Percentiles rank a stretch among this genome's conserved stretches.
Conservation (phyloP, 768 basidiomycete genomes). For the Kwoniella bestiolae region DNA sequence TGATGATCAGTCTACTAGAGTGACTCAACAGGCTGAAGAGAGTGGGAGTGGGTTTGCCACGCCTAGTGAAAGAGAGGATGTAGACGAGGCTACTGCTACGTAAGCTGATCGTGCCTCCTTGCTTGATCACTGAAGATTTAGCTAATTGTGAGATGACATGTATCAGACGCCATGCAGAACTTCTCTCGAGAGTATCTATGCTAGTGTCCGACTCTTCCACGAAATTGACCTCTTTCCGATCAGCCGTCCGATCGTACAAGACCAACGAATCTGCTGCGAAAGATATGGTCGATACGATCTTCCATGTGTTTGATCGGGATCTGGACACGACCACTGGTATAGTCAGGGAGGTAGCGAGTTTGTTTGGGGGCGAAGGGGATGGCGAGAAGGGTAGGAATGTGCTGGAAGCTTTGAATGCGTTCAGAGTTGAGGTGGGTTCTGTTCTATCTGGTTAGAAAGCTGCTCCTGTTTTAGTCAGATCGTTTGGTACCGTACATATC, state of each 20-base stretch:
- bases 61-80: slow-evolving; percentile 47
- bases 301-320: slow-evolving; percentile 71
- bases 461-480: too few relatives aligned
- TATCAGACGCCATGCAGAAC: slow-evolving; percentile 68
- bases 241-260: slow-evolving; percentile 78
- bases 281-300: slow-evolving; percentile 87
- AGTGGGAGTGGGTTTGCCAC: slow-evolving; percentile 44
- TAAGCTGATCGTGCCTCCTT: slow-evolving; percentile 26
- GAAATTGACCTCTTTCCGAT: slow-evolving; percentile 61
- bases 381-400: slow-evolving; percentile 71
- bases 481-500: too few relatives aligned
- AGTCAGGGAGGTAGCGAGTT: slow-evolving; percentile 64
- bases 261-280: slow-evolving; percentile 75
- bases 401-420: slow-evolving; percentile 77
- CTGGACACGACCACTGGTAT: slow-evolving; percentile 70
- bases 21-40: slow-evolving; percentile 4
- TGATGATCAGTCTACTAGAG: neutral
- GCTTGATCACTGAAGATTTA: too few relatives aligned
- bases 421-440: slow-evolving; percentile 75
- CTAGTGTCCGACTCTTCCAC: slow-evolving; percentile 56
- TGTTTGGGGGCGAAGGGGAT: slow-evolving; percentile 75
- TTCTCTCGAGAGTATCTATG: slow-evolving; percentile 66
- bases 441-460: too few relatives aligned
- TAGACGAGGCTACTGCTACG: slow-evolving; percentile 53
- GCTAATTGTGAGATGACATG: slow-evolving; percentile 9